Evolutionary conservation across 1,284 basidiomycete species (phyloP), one percentile per base, ranked within the genome.

Genomic region (Lentinula novae-zelandiae): DNA sequence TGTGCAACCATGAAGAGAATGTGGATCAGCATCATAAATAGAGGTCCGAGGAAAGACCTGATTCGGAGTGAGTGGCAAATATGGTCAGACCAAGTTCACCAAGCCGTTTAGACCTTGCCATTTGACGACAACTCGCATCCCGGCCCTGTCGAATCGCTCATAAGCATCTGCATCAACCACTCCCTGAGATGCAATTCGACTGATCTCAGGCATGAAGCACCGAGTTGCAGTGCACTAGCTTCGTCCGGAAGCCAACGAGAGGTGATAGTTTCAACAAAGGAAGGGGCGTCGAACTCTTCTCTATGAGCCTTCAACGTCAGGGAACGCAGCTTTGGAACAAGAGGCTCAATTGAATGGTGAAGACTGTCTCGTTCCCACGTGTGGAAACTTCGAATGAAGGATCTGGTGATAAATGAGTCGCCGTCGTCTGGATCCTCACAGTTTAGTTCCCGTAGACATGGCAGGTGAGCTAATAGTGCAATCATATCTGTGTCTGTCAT

Each of bases 171-270:
- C 50, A 34, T 52, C 50, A 15, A 33, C 15, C 9, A 2, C 33
- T 36, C 17, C 17, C 5, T 22, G 5, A 52, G 20, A 36, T 52
- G 50, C 50, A 52, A n/a, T 22, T 52, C 50, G 8, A 52, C 31
- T 17, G 50, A 52, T 17, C 50, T 12, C 50, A 36, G 17, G 33
- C 50, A 36, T 36, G 33, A 12, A n/a, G 33, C 31, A n/a, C 50
- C 50, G n/a, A 52, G 13, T n/a, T 52, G 13, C n/a, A 7, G 13
- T 7, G 27, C 27, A 52, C 31, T 38, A 12, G 36, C 7, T 50
- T 57, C 22, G 20, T 42, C 38, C 7, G 20, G 53, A 55, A 55
- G 53, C 53, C 53, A 55, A 9, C 53, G 38, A 33, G 53, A 55
- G 20, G 40, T 17, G 20, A 55, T 44, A 27, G 40, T 55, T 10